Evolutionary conservation across 2,329 filamentous ascomycete species (phyloP), one percentile per base, ranked within the genome.

Genomic region (Sporothrix pallida): DNA sequence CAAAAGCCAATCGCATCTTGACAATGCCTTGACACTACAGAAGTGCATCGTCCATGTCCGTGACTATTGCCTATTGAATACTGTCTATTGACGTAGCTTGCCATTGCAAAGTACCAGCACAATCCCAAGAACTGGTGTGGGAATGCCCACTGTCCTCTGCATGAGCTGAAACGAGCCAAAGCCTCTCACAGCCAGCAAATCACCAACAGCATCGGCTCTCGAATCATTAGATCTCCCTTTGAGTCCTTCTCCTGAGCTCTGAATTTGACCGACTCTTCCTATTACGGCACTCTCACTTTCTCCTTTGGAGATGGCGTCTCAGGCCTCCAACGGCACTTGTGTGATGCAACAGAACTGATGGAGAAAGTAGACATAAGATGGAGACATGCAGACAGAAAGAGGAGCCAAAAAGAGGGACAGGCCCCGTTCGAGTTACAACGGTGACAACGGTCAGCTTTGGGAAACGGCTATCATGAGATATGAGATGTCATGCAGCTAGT

Each of bases 321-420:
- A 68, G 65, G 46, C 46, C 65, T 70, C 48, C 67, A 20, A 70
- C 67, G 31, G 26, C 42, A 65, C 42, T 15, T 65, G 10, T 42
- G n/a, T 13, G 42, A 9, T 26, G 62, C 12, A 65, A 23, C 62
- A 48, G 26, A 17, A 20, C 23, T 37, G 13, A 68, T 68, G 20
- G 23, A 52, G 46, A 37, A 44, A 46, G 20, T 2, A 31, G 31
- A 3, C 31, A 31, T 31, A 31, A 31, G 31, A 31, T 31, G 31
- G 31, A 31, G 31, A 56, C 2, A 52, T 52, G 46, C 10, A 9
- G 12, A 12, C 12, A 50, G 46, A 20, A 54, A 20, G 50, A 23
- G 20, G 8, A 23, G 12, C 23, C 52, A n/a, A 20, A 31, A 31
- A 10, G 56, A 60, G 2, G 23, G 23, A 62, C 10, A 10, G 23